These are phyloP conservation scores for Lignosus rhinocerotis DNA, from an alignment of 1,284 basidiomycete genomes.

Conservation along the genomic window DNA sequence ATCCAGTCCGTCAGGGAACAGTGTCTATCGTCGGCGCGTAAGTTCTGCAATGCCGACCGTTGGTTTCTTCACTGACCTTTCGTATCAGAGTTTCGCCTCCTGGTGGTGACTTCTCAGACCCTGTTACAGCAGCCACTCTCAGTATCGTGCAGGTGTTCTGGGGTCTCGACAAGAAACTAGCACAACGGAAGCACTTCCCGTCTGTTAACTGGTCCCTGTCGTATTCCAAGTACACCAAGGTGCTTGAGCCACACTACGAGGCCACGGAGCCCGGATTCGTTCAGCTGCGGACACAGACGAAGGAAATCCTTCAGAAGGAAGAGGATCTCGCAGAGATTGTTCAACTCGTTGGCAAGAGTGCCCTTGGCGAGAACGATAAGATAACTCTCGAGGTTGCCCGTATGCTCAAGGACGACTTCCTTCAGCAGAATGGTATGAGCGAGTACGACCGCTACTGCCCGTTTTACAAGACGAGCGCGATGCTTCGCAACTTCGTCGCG, in stretches of 20 bases:
- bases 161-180: slow-evolving; percentile 95
- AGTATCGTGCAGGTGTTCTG: slow-evolving; percentile 99
- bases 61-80: slow-evolving; percentile 10
- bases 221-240: slow-evolving; percentile 98
- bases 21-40: slow-evolving; percentile 99
- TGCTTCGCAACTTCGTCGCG: slow-evolving; percentile 95
- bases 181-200: slow-evolving; percentile 97
- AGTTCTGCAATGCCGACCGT: slow-evolving; percentile 39
- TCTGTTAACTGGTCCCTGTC: slow-evolving; percentile 99
- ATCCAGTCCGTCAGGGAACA: slow-evolving; percentile 86
- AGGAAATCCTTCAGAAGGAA: slow-evolving; percentile 98
- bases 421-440: slow-evolving; percentile 99
- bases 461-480: slow-evolving; percentile 96
- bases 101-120: slow-evolving; percentile 99
- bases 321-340: slow-evolving; percentile 99
- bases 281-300: slow-evolving; percentile 87
- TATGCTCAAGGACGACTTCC: slow-evolving; percentile 98
- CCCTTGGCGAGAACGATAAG: slow-evolving; percentile 97
- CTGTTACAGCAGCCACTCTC: slow-evolving; percentile 95
- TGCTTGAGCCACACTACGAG: slow-evolving; percentile 95
- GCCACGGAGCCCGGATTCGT: slow-evolving; percentile 90
- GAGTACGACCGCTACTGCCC: slow-evolving; percentile 98
- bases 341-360: slow-evolving; percentile 97
- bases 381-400: slow-evolving; percentile 97
- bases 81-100: slow-evolving; percentile 86